Percentiles rank a stretch among this genome's conserved stretches.
Evolutionary conservation across 768 basidiomycete species (phyloP).

Genomic region (Chalciporus piperatus): DNA sequence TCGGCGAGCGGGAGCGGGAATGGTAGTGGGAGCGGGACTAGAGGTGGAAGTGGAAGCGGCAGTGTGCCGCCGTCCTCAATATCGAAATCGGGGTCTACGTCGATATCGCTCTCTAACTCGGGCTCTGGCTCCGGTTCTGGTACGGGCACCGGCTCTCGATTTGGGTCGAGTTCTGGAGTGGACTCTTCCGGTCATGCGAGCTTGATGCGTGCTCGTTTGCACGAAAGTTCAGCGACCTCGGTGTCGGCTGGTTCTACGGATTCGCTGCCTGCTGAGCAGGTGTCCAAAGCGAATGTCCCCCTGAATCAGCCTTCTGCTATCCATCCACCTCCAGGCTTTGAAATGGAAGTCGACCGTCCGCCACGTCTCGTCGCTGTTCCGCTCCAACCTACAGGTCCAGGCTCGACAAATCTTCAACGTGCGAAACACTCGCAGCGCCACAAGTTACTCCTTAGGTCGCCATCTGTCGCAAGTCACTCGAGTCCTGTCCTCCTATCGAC

Average conservation of each 20-base stretch:
- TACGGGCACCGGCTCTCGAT: conserved; percentile 22
- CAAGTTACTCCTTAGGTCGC: conserved; percentile 11
- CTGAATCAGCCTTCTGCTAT: conserved; percentile 8
- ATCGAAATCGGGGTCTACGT: conserved; percentile 20
- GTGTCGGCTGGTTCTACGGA: conserved; percentile 23
- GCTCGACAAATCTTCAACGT: neutral
- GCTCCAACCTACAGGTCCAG: conserved; percentile 8
- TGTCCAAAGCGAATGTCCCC: conserved; percentile 1
- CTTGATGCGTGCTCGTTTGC: conserved; percentile 20
- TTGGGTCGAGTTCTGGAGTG: conserved; percentile 16
- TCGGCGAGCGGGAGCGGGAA: conserved; percentile 10
- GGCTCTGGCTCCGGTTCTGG: conserved; percentile 16
- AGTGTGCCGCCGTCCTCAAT: conserved; percentile 10
- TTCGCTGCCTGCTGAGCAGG: conserved; percentile 10
- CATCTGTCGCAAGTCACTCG: conserved; percentile 19
- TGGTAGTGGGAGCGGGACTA: conserved; percentile 9
- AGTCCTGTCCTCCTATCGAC: conserved; percentile 12
- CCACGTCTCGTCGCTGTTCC: conserved; percentile 20
- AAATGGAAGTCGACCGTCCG: conserved; percentile 29
- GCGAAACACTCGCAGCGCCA: neutral
- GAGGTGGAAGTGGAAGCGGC: conserved; percentile 12
- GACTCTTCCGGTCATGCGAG: conserved; percentile 6
- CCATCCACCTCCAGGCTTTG: conserved; percentile 6
- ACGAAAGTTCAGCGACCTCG: conserved; percentile 32
- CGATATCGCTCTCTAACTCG: conserved; percentile 26